Percentiles rank a stretch among this genome's conserved stretches.
Conservation (phyloP, 768 basidiomycete genomes). For the Serendipita vermifera region DNA sequence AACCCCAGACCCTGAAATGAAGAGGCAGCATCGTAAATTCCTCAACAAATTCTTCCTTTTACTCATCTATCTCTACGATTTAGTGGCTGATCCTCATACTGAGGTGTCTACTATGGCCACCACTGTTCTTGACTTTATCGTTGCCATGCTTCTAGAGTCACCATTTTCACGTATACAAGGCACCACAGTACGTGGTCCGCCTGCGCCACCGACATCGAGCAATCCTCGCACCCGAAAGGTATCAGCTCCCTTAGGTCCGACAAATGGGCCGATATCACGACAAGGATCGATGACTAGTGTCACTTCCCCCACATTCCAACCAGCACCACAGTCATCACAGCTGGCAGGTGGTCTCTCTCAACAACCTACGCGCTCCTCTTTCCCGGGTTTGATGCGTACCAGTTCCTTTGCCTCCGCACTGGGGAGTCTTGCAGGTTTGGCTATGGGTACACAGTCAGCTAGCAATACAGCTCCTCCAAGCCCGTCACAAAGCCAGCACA, state of each 20-base stretch:
- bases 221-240: neutral
- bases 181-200: conserved; percentile 41
- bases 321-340: neutral
- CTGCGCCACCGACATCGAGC: conserved; percentile 26
- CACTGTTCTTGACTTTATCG: conserved; percentile 84
- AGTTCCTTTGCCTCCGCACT: conserved; percentile 3
- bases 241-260: neutral
- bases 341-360: neutral
- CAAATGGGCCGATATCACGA: neutral
- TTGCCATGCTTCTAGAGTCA: conserved; percentile 78
- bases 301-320: neutral
- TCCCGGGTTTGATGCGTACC: conserved; percentile 4
- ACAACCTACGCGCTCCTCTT: neutral
- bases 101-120: conserved; percentile 87
- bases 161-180: conserved; percentile 67
- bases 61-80: conserved; percentile 73
- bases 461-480: conserved; percentile 23
- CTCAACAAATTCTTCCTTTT: conserved; percentile 93
- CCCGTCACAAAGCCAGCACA: conserved; percentile 20
- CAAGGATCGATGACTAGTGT: conserved; percentile 2
- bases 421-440: neutral
- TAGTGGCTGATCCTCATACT: conserved; percentile 84
- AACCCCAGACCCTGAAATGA: conserved; percentile 44
- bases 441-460: neutral
- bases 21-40: conserved; percentile 69